Base-by-base conservation (phyloP, 75 land plant genomes). In the Pseudotsuga menziesii region DNA sequence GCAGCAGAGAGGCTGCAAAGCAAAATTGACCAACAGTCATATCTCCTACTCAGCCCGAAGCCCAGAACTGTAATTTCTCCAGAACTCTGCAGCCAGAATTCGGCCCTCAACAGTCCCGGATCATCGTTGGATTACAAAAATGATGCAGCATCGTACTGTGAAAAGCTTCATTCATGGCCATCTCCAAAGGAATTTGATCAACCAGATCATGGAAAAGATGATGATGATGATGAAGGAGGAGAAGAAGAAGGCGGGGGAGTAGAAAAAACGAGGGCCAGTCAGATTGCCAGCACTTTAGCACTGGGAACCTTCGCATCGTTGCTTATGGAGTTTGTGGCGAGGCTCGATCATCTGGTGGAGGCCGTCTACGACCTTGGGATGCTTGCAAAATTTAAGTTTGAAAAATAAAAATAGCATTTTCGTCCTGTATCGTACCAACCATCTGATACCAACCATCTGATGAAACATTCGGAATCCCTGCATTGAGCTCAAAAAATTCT, bases 291-390 rank as follows among this genome's bases (percentile, higher is more conserved):
- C 20, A 80, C 87, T 4, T 67, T 91, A 5, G 88, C 93, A 6
- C 58, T 91, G 25, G 86, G 85, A 9, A 91, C 81, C 17, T 91
- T 89, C 71, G 79, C 91, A 11, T 87, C 88, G 3, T 73, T 91
- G 89, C 85, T 91, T 4, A 81, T 89, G 61, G 93, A 87, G 79
- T 85, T 87, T 56, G 86, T 87, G 22, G 85, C 83, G 25, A 70
- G 93, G 78, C 89, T 91, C 56, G 90, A 91, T 75, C 81, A 87
- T 73, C 75, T 89, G 76, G 94, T 88, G 61, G 88, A 87, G 62
- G 86, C 91, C 27, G 92, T 85, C 17, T 85, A 89, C 23, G 78
- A 80, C 72, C 89, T 91, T 4, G 81, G 88, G 1, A 78, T 64
- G 81, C 74, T 85, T 78, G 92, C 92, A 8, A 83, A 78, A 73